These are phyloP conservation scores for Epichloe festucae DNA, from an alignment of 2,329 filamentous ascomycete genomes.

Conservation along the genomic window DNA sequence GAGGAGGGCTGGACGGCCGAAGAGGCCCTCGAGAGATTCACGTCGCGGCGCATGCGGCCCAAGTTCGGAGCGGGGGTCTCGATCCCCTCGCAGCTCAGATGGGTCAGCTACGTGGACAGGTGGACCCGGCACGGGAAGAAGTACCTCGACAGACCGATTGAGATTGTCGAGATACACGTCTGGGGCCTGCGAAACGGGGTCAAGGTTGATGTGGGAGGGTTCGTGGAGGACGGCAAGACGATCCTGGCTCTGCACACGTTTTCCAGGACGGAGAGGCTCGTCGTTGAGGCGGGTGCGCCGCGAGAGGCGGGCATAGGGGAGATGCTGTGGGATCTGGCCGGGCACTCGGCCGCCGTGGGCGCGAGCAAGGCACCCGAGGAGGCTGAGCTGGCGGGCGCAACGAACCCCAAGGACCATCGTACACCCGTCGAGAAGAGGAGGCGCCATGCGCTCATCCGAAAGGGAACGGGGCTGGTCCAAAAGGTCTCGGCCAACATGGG, in stretches of 20 bases:
- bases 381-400: conserved; percentile 20
- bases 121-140: conserved; percentile 65
- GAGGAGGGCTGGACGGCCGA: conserved; percentile 55
- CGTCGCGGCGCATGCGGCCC: conserved; percentile 75
- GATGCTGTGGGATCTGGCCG: conserved; percentile 39
- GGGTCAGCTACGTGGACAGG: conserved; percentile 76
- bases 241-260: conserved; percentile 81
- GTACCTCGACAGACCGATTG: conserved; percentile 71
- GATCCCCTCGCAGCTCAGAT: conserved; percentile 84
- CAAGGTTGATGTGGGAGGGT: conserved; percentile 76
- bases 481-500: conserved; percentile 15
- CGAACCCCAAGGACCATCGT: background rate
- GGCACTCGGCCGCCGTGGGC: too few relatives aligned
- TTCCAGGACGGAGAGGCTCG: conserved; percentile 52
- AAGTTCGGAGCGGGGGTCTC: conserved; percentile 85
- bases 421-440: conserved; percentile 7
- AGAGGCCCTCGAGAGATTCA: conserved; percentile 46
- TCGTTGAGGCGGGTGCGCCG: conserved; percentile 47
- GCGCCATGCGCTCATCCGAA: conserved; percentile 14
- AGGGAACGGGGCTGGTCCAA: conserved; percentile 21
- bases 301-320: conserved; percentile 36
- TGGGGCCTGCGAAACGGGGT: conserved; percentile 84
- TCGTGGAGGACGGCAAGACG: conserved; percentile 73
- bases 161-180: conserved; percentile 78
- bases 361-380: too few relatives aligned